A percentile compares a stretch with the other conserved stretches of the same genome.
Evolutionary conservation across 257 asterid genomes (phyloP).

Genomic region (Handroanthus guayacan): DNA sequence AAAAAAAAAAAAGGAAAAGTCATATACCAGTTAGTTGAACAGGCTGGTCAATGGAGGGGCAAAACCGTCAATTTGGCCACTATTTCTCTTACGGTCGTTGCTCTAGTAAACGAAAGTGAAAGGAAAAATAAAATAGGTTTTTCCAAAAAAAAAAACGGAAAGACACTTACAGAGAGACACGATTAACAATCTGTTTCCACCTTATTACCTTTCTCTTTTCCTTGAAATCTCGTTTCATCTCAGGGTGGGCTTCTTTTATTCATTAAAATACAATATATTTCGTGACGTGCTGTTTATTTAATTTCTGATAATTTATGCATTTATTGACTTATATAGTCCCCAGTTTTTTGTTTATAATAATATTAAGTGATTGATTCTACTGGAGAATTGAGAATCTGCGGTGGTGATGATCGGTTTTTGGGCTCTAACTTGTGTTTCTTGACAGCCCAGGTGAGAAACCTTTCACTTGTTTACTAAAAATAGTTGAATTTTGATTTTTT

Average conservation of each 20-base stretch:
- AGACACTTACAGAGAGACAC: constrained; percentile 30
- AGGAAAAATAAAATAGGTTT: neutral
- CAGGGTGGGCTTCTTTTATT: constrained; percentile 14
- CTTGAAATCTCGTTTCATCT: constrained; percentile 35
- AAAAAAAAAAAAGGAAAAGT: neutral
- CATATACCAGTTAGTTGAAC: constrained; percentile 32
- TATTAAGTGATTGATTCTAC: constrained; percentile 15
- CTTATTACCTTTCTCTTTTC: constrained; percentile 37
- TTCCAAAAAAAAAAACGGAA: neutral
- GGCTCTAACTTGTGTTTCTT: constrained; percentile 26
- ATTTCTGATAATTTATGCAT: neutral
- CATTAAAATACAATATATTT: constrained; percentile 13
- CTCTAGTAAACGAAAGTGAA: constrained; percentile 19
- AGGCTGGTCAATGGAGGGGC: constrained; percentile 32
- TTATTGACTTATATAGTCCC: neutral
- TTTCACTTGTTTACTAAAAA: neutral
- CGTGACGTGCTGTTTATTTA: neutral
- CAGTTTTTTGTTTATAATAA: neutral
- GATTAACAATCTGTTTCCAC: constrained; percentile 39
- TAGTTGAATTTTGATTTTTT: constrained; percentile 14
- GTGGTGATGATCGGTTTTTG: constrained; percentile 21
- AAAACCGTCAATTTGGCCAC: neutral
- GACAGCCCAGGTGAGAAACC: constrained; percentile 51
- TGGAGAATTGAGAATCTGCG: constrained; percentile 12
- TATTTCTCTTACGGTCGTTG: constrained; percentile 9